Evolutionary conservation across 1,284 basidiomycete species (phyloP).

Genomic region (Ganoderma lucidum): DNA sequence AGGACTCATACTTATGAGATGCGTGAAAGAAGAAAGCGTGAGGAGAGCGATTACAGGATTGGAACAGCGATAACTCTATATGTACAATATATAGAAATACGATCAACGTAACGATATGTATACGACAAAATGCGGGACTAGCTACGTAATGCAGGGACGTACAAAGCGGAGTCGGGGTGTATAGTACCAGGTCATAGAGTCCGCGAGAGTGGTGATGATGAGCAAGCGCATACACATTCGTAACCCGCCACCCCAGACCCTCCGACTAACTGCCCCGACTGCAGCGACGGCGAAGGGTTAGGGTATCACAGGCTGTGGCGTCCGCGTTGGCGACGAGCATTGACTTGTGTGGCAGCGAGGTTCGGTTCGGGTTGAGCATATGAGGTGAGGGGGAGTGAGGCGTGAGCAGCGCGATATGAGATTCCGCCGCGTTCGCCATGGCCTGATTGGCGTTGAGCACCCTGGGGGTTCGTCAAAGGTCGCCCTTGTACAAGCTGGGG

Average conservation of each 20-base stretch:
- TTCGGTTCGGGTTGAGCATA: slow-evolving; percentile 54
- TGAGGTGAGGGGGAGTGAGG: slow-evolving; percentile 62
- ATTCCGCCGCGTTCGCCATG: slow-evolving; percentile 36
- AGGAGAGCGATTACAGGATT: too few species aligned
- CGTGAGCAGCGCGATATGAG: slow-evolving; percentile 39
- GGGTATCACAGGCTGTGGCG: slow-evolving; percentile 59
- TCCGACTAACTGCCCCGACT: slow-evolving; percentile 62
- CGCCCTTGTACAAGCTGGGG: slow-evolving; percentile 46
- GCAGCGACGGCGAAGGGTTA: slow-evolving; percentile 65
- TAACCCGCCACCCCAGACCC: slow-evolving; percentile 52
- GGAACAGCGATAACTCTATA: too few species aligned
- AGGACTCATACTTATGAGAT: too few species aligned
- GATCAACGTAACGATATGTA: slow-evolving; percentile 32
- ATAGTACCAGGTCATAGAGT: slow-evolving; percentile 20
- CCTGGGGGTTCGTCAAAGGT: slow-evolving; percentile 40
- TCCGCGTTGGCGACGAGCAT: slow-evolving; percentile 59
- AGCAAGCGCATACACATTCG: slow-evolving; percentile 34
- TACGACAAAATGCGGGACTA: slow-evolving; percentile 16
- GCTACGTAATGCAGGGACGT: slow-evolving; percentile 28
- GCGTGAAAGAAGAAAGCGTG: too few species aligned
- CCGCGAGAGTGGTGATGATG: slow-evolving; percentile 12
- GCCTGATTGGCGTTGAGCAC: slow-evolving; percentile 49
- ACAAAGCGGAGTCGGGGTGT: slow-evolving; percentile 30
- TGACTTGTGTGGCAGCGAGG: slow-evolving; percentile 49
- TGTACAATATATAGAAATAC: too few species aligned